These are phyloP conservation scores for Syzygium syzygioides DNA, from an alignment of 441 rosid species.

Conservation along the genomic window DNA sequence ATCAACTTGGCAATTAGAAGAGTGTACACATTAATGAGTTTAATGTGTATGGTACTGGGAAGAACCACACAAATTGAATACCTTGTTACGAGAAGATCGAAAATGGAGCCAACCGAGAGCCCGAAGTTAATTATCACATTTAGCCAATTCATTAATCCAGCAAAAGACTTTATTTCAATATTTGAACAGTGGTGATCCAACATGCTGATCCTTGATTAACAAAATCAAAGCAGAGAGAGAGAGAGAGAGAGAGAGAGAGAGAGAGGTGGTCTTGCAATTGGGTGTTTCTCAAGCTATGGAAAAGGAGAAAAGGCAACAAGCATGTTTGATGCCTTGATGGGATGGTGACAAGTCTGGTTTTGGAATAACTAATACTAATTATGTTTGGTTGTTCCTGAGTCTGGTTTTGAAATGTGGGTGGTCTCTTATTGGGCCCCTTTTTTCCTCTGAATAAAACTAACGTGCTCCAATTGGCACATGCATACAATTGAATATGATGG, in stretches of 20 bases:
- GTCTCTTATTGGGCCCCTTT: not conserved
- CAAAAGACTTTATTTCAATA: not conserved
- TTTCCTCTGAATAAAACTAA: not conserved
- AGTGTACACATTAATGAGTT: not conserved
- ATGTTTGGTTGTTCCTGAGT: not conserved
- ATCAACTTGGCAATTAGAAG: not conserved
- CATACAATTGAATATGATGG: not conserved
- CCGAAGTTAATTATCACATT: not conserved
- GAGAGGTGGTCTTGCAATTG: not conserved
- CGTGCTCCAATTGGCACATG: not conserved
- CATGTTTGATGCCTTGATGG: not conserved
- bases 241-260: not conserved
- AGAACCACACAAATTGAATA: not conserved
- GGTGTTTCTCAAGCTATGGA: not conserved
- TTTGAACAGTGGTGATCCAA: not conserved
- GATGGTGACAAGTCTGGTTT: not conserved
- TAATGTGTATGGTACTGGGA: not conserved
- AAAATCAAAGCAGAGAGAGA: not conserved
- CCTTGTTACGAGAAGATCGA: not conserved
- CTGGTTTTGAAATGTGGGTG: not conserved
- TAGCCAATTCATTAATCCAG: not conserved
- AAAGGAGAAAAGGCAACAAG: not conserved
- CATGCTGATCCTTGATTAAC: not conserved
- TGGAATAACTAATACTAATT: not conserved
- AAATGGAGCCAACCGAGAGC: not conserved